These are phyloP conservation scores for Phellinidium pouzarii DNA, from an alignment of 1,284 basidiomycete genomes.

Conservation along the genomic window DNA sequence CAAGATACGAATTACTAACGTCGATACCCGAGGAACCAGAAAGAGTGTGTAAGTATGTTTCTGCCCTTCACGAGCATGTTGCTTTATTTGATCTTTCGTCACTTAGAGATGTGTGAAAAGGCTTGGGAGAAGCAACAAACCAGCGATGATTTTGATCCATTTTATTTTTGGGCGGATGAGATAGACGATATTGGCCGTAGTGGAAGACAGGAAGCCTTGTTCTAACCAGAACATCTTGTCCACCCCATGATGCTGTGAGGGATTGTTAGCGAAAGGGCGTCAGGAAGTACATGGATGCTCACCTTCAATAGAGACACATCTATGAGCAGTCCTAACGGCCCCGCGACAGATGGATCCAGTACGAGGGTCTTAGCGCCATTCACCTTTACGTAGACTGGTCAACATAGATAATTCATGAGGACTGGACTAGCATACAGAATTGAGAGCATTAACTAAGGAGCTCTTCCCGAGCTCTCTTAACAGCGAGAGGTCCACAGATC, in stretches of 20 bases:
- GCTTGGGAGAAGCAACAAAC: slow-evolving; percentile 36
- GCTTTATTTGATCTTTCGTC: slow-evolving; percentile 78
- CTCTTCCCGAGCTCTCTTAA: slow-evolving; percentile 74
- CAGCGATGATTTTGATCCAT: slow-evolving; percentile 85
- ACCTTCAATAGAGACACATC: slow-evolving; percentile 92
- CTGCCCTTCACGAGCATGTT: slow-evolving; percentile 57
- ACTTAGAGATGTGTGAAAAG: slow-evolving; percentile 4
- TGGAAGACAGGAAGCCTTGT: slow-evolving; percentile 73
- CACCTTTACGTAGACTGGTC: slow-evolving; percentile 47
- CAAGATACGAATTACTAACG: slow-evolving; percentile 75
- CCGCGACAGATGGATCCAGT: slow-evolving; percentile 82
- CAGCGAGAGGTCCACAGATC: slow-evolving; percentile 57
- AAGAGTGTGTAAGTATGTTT: slow-evolving; percentile 86
- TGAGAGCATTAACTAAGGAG: slow-evolving; percentile 73
- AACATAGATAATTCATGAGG: not conserved
- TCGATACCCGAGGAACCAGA: slow-evolving; percentile 83
- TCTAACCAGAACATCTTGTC: slow-evolving; percentile 99
- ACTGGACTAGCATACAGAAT: slow-evolving; percentile 51
- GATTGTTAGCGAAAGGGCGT: not conserved
- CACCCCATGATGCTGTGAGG: slow-evolving; percentile 84
- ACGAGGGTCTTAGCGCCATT: slow-evolving; percentile 95
- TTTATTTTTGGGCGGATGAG: slow-evolving; percentile 85
- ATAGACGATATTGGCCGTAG: slow-evolving; percentile 89
- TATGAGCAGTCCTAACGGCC: slow-evolving; percentile 88
- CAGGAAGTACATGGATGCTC: slow-evolving; percentile 18